Evolutionary conservation across 345 rosid species (phyloP), one percentile per base, ranked within the genome.

Genomic region (Eucalyptus regnans): DNA sequence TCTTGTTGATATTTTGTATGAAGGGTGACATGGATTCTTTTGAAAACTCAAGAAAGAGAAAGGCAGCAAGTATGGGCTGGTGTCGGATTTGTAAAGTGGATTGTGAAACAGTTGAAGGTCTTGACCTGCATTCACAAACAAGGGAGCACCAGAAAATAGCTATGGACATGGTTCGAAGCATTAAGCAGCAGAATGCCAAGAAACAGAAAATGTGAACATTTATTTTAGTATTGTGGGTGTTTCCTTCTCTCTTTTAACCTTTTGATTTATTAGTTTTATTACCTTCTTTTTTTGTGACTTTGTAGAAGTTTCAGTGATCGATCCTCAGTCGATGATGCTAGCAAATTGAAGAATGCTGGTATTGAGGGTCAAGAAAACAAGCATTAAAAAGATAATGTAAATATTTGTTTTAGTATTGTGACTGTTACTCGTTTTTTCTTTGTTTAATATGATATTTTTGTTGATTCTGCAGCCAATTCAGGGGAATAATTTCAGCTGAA

Each of bases 41-140:
- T 89, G 97, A 93, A 71, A 91, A 89, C 91, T 89, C 91, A 44
- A 94, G 97, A 89, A 95, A 93, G 92, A 93, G 96, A 91, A 94
- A 88, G 90, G 86, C 91, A 37, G 37, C 90, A 86, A 91, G 90
- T 94, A 92, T 89, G 93, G 97, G 96, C 52, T 96, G 98, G 98
- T 96, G 98, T 87, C 95, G 96, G 44, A 94, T 96, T 60, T 96
- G 98, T 93, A 95, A 94, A 88, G 92, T 95, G 80, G 97, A 96
- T 83, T 95, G 98, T 88, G 95, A 95, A 91, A 93, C 97, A 43
- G 95, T 95, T 83, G 97, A 95, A 90, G 94, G 97, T 88, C 91
- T 93, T 90, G 96, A 95, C 90, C 88, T 95, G 86, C 97, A 97
- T 93, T 95, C 96, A 41, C 97, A 95, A 90, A 92, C 95, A 8